Conservation (phyloP, 371 early-diverging fungal genomes). For the Nematocida minor region DNA sequence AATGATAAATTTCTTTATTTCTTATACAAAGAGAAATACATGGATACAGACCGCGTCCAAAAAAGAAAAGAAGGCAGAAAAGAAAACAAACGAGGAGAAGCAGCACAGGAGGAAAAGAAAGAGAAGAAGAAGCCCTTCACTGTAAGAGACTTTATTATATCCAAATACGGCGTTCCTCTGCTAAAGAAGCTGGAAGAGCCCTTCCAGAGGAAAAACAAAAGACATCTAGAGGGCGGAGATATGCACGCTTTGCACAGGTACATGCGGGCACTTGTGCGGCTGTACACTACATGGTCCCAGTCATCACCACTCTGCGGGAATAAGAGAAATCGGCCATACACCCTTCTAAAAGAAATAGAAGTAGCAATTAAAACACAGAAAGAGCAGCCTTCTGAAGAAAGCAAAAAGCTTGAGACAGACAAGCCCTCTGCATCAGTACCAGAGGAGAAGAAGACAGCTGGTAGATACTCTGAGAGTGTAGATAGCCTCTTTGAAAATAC, state of each 20-base stretch:
- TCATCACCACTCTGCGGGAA: constrained; percentile 43
- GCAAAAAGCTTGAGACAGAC: neutral
- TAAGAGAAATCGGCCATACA: constrained; percentile 26
- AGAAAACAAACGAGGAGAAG: neutral
- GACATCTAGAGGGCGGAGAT: neutral
- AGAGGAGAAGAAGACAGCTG: neutral
- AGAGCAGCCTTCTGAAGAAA: neutral
- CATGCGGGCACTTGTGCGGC: constrained; percentile 1
- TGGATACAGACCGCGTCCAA: neutral
- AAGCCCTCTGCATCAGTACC: neutral
- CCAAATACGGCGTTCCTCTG: constrained; percentile 26
- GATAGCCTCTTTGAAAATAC: constrained; percentile 3
- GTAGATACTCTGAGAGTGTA: neutral
- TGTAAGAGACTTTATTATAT: constrained; percentile 20
- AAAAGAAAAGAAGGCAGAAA: neutral
- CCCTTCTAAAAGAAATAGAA: constrained; percentile 3
- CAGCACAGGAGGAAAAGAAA: neutral
- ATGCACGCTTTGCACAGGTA: neutral
- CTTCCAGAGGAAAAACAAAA: neutral
- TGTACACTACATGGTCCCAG: constrained; percentile 24
- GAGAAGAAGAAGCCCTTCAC: constrained; percentile 17
- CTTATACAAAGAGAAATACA: neutral
- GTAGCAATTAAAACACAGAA: neutral
- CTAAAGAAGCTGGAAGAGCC: neutral
- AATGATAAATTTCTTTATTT: neutral